Evolutionary conservation across 2,329 filamentous ascomycete genomes (phyloP).

Genomic region (Aspergillus sergii): DNA sequence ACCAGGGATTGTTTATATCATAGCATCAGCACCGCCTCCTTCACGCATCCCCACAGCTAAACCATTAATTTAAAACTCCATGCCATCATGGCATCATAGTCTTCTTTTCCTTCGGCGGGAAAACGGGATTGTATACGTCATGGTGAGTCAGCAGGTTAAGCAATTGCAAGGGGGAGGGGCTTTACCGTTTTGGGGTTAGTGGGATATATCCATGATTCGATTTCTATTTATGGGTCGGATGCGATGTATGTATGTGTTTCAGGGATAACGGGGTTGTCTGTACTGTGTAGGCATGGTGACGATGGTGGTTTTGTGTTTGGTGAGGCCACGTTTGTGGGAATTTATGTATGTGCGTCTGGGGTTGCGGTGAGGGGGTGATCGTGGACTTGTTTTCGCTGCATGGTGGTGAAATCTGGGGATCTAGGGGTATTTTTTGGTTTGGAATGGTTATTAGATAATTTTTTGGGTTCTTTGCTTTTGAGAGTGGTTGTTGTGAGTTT

Average conservation of each 20-base stretch:
- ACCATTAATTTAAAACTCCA: neutral
- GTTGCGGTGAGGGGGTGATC: neutral
- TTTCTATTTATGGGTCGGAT: no score
- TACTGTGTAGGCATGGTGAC: neutral
- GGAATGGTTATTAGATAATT: neutral
- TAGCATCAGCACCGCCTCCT: neutral
- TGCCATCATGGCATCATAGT: neutral
- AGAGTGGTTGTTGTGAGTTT: no score
- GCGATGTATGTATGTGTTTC: neutral
- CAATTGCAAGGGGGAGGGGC: neutral
- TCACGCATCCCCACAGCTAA: neutral
- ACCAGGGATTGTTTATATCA: neutral
- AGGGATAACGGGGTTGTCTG: neutral
- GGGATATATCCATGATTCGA: neutral
- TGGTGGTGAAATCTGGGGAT: no score
- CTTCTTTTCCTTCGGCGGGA: neutral
- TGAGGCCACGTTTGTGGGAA: neutral
- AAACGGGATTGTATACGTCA: constrained; percentile 10
- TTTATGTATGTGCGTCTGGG: neutral
- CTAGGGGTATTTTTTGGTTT: neutral
- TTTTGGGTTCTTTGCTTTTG: neutral
- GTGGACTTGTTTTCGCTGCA: neutral
- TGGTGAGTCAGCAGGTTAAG: constrained; percentile 13
- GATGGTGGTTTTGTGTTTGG: neutral
- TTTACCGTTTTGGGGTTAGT: neutral